These are phyloP conservation scores for Omphalotus olearius DNA, from an alignment of 1,284 basidiomycete genomes.

Conservation along the genomic window DNA sequence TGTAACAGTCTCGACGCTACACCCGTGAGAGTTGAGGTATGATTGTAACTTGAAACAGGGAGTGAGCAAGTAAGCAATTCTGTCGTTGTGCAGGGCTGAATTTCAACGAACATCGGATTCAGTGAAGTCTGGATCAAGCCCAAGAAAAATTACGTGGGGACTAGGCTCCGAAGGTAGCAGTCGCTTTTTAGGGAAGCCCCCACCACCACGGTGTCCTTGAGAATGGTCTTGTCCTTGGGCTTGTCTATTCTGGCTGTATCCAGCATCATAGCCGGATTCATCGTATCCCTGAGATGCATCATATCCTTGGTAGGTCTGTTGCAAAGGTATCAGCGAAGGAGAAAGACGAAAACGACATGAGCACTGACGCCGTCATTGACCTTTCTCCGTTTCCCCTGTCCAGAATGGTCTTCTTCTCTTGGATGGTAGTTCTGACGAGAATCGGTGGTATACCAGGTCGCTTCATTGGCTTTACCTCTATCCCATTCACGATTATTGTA, in stretches of 20 bases:
- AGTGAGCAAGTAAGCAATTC: slow-evolving; percentile 31
- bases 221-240: slow-evolving; percentile 32
- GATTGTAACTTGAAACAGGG: slow-evolving; percentile 65
- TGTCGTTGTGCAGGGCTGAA: slow-evolving; percentile 21
- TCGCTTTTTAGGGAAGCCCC: slow-evolving; percentile 59
- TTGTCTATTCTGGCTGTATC: slow-evolving; percentile 27
- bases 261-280: slow-evolving; percentile 24
- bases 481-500: slow-evolving; percentile 77
- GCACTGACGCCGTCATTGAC: slow-evolving; percentile 64
- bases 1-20: slow-evolving; percentile 78
- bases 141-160: slow-evolving; percentile 88
- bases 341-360: slow-evolving; percentile 1
- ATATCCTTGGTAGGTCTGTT: slow-evolving; percentile 39
- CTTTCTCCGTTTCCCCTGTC: slow-evolving; percentile 73
- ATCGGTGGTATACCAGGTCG: slow-evolving; percentile 38
- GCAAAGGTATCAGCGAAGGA: not conserved
- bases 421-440: slow-evolving; percentile 38
- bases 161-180: slow-evolving; percentile 76
- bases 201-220: slow-evolving; percentile 45
- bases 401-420: slow-evolving; percentile 64
- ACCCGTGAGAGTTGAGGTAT: slow-evolving; percentile 70
- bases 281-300: slow-evolving; percentile 42
- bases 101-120: slow-evolving; percentile 78
- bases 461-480: slow-evolving; percentile 57
- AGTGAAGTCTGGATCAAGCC: slow-evolving; percentile 83